Percentiles rank a stretch among this genome's conserved stretches.
Evolutionary conservation across 257 asterid species (phyloP).

Genomic region (Gentiana dahurica): DNA sequence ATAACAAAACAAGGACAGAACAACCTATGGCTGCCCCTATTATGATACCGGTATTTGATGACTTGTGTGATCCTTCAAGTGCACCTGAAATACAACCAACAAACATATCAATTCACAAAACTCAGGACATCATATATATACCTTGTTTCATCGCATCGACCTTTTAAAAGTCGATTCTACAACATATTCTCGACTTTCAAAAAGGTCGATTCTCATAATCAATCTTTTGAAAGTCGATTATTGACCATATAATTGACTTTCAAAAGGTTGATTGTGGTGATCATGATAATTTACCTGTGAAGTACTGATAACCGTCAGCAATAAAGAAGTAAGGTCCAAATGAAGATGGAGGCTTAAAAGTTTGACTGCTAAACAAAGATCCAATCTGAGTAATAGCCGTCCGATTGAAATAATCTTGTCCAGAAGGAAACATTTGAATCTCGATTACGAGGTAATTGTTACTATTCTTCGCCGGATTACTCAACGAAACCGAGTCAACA

Average conservation of each 20-base stretch:
- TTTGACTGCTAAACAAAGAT: conserved; percentile 62
- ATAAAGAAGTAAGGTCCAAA: conserved; percentile 69
- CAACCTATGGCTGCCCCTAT: conserved; percentile 75
- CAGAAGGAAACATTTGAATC: conserved; percentile 56
- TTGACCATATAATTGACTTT: too few species aligned
- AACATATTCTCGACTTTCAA: too few species aligned
- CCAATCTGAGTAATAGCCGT: conserved; percentile 51
- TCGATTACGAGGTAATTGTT: conserved; percentile 38
- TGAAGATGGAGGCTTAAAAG: conserved; percentile 56
- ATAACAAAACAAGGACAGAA: conserved; percentile 33
- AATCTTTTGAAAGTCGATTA: too few species aligned
- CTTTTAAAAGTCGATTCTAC: too few species aligned
- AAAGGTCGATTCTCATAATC: too few species aligned
- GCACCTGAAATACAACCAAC: conserved; percentile 19
- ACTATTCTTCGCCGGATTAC: conserved; percentile 38
- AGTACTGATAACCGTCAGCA: conserved; percentile 36
- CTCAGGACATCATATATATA: too few species aligned
- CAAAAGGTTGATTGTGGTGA: too few species aligned
- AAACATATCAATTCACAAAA: not conserved
- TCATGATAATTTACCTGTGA: conserved; percentile 27
- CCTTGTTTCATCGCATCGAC: too few species aligned
- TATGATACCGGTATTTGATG: conserved; percentile 28
- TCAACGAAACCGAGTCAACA: conserved; percentile 63
- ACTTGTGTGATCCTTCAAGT: conserved; percentile 18
- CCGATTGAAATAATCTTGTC: conserved; percentile 39